phyloP scores from a whole-genome alignment of 768 basidiomycete species.

The Auricularia sp. region DNA sequence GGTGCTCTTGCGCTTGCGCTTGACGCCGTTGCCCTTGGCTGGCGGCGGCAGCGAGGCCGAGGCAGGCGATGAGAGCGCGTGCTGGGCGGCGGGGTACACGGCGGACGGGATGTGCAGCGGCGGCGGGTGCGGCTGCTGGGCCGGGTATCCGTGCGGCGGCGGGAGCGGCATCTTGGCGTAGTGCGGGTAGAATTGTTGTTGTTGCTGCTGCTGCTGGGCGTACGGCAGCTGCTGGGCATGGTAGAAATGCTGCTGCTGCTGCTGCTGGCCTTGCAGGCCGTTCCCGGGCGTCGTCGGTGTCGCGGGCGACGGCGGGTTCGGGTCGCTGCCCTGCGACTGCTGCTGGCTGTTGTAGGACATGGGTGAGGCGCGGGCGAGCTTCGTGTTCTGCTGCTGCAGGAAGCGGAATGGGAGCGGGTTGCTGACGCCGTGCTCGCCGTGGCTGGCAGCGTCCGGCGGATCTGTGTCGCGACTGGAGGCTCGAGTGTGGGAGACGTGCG shows the following conservation, averaged over 20 bases:
- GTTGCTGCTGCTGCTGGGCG: not conserved
- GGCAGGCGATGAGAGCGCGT: conserved; percentile 3
- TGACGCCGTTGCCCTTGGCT: conserved; percentile 11
- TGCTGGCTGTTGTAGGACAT: not conserved
- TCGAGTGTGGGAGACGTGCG: not conserved
- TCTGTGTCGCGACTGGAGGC: not conserved
- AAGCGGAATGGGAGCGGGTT: not conserved
- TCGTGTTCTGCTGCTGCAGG: not conserved
- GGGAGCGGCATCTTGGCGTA: not conserved
- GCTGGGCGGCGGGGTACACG: conserved; percentile 1
- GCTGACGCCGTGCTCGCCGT: not conserved
- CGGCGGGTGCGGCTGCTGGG: not conserved
- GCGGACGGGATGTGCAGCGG: conserved; percentile 6
- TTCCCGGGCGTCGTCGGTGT: not conserved
- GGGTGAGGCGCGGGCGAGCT: not conserved
- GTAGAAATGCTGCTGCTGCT: not conserved
- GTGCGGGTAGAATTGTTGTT: not conserved
- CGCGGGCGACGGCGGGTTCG: not conserved
- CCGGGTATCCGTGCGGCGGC: not conserved
- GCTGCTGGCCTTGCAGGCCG: not conserved
- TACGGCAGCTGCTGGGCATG: not conserved
- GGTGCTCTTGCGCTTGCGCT: conserved; percentile 27
- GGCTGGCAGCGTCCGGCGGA: not conserved
- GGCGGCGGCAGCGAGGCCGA: not conserved
- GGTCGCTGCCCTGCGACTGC: not conserved